Percentiles rank a stretch among this genome's conserved stretches.
phyloP scores from a whole-genome alignment of 257 asterid genomes.

The Ehretia macrophylla region DNA sequence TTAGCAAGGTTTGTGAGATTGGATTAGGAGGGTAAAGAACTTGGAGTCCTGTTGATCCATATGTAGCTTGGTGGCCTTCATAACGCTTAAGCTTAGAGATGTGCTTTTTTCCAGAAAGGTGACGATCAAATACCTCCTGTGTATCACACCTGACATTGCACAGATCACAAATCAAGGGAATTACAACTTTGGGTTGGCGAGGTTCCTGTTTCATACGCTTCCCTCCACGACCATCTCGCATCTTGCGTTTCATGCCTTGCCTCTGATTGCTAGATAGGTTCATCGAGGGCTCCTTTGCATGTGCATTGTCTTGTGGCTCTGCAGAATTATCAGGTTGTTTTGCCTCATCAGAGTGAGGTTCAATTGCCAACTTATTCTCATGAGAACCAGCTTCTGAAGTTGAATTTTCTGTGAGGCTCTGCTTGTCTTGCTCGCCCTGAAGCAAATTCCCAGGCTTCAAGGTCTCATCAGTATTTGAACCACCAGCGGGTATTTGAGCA shows the following conservation, averaged over 20 bases:
- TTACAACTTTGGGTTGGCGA: slow-evolving; percentile 14
- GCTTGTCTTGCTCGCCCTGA: slow-evolving; percentile 12
- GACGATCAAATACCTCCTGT: slow-evolving; percentile 18
- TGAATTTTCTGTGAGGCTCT: slow-evolving; percentile 6
- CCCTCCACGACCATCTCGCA: slow-evolving; percentile 9
- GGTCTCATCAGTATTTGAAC: not conserved
- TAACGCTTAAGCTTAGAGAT: slow-evolving; percentile 14
- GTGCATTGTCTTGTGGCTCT: not conserved
- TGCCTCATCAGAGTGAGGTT: not conserved
- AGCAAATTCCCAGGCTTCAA: not conserved
- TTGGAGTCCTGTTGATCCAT: slow-evolving; percentile 26
- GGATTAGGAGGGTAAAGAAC: slow-evolving; percentile 26
- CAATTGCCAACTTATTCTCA: slow-evolving; percentile 1
- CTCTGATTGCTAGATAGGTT: slow-evolving; percentile 8
- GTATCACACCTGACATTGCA: slow-evolving; percentile 25
- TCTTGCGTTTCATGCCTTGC: slow-evolving; percentile 14
- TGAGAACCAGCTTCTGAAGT: not conserved
- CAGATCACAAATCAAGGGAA: slow-evolving; percentile 25
- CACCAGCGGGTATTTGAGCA: slow-evolving; percentile 7
- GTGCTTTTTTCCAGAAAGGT: slow-evolving; percentile 24
- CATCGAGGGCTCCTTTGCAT: not conserved
- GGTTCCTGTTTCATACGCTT: slow-evolving; percentile 21
- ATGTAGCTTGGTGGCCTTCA: slow-evolving; percentile 22
- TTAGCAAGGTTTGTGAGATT: slow-evolving; percentile 5
- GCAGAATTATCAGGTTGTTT: slow-evolving; percentile 8